Percentiles rank a stretch among this genome's conserved stretches.
Evolutionary conservation across 78 protist genomes (phyloP).

Genomic region (Dictyostelium purpureum): DNA sequence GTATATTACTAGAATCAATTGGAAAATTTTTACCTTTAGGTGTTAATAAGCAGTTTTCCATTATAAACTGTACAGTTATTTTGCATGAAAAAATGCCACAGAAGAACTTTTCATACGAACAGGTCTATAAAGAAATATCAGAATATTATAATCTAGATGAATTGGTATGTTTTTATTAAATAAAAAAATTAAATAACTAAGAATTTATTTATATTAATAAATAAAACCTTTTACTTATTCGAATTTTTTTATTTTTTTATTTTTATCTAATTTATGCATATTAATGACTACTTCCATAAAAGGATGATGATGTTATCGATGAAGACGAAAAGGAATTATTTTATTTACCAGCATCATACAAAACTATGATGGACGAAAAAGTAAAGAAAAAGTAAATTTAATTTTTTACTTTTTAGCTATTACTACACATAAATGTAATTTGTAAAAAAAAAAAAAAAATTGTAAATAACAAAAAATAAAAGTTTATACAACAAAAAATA

Average conservation of each 20-base stretch:
- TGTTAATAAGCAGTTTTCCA: constrained; percentile 41
- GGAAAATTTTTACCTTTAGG: constrained; percentile 39
- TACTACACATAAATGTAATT: too few relatives aligned
- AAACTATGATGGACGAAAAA: constrained; percentile 17
- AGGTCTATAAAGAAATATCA: constrained; percentile 18
- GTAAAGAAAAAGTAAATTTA: background rate
- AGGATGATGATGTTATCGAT: constrained; percentile 60
- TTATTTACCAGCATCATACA: constrained; percentile 18
- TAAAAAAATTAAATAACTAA: background rate
- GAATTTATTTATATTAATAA: background rate
- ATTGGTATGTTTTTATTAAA: background rate
- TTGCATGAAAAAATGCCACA: constrained; percentile 23
- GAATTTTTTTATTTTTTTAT: background rate
- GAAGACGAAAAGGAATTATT: constrained; percentile 23
- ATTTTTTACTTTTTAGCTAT: too few relatives aligned
- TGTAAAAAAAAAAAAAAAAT: background rate
- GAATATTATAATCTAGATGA: constrained; percentile 65
- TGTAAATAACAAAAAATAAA: too few relatives aligned
- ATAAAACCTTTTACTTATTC: background rate
- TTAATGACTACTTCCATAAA: background rate
- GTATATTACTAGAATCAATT: constrained; percentile 8
- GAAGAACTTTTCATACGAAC: background rate
- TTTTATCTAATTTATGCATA: background rate
- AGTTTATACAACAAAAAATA: background rate
- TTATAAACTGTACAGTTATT: constrained; percentile 4